Evolutionary conservation across 345 rosid species (phyloP).

Genomic region (Citropsis articulata): DNA sequence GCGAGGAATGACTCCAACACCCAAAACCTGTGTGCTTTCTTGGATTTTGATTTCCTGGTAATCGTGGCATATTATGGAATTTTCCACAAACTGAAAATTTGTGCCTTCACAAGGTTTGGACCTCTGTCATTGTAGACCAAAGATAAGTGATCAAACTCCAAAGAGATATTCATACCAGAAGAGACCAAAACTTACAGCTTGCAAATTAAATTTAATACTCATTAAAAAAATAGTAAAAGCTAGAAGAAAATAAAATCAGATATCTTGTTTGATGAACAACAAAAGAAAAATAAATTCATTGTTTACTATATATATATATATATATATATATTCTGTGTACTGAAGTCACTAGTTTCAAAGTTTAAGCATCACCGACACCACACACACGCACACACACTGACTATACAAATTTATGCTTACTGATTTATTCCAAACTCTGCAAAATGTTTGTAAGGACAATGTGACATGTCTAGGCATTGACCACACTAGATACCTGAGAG

Average conservation of each 20-base stretch:
- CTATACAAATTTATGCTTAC: not conserved
- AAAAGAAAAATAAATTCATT: not conserved
- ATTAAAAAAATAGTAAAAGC: not conserved
- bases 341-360: not conserved
- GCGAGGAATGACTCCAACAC: conserved; percentile 95
- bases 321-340: too few species aligned
- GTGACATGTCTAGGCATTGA: not conserved
- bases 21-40: conserved; percentile 86
- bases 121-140: conserved; percentile 42
- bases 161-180: not conserved
- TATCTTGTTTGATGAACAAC: not conserved
- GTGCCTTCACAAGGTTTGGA: conserved; percentile 75
- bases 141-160: conserved; percentile 1
- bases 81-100: conserved; percentile 61
- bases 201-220: not conserved
- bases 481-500: conserved; percentile 57
- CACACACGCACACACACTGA: not conserved
- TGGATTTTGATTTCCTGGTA: conserved; percentile 96
- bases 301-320: not conserved
- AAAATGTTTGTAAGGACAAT: not conserved
- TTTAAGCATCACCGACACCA: not conserved
- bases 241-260: not conserved
- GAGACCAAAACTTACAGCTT: not conserved
- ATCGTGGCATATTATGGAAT: conserved; percentile 72
- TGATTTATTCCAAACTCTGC: not conserved